Evolutionary conservation across 1,284 basidiomycete species (phyloP).

Genomic region (Pterulicium gracile): DNA sequence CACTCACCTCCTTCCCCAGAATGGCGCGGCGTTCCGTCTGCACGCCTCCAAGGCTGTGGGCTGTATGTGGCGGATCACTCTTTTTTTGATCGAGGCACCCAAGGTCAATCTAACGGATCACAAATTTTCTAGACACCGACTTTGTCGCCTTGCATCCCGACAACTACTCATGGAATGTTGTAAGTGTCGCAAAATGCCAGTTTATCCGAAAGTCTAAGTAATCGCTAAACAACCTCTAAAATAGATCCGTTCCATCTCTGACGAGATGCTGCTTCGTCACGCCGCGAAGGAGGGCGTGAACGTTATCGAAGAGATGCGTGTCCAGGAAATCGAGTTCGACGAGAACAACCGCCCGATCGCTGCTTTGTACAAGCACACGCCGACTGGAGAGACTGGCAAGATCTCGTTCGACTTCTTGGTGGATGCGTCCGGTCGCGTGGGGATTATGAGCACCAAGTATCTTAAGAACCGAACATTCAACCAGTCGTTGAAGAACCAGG

Average conservation of each 20-base stretch:
- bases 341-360: constrained; percentile 27
- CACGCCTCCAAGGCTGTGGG: constrained; percentile 53
- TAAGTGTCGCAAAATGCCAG: constrained; percentile 21
- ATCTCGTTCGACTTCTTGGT: constrained; percentile 57
- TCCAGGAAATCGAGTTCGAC: constrained; percentile 36
- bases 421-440: constrained; percentile 60
- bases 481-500: constrained; percentile 58
- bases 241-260: constrained; percentile 57
- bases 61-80: too few species aligned
- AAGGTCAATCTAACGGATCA: constrained; percentile 6
- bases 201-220: neutral
- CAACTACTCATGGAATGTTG: constrained; percentile 59
- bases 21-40: constrained; percentile 17
- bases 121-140: constrained; percentile 39
- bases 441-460: constrained; percentile 55
- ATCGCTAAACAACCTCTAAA: neutral
- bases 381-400: constrained; percentile 26
- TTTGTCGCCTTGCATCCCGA: constrained; percentile 45
- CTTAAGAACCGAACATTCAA: constrained; percentile 61
- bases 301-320: constrained; percentile 46
- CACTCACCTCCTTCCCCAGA: constrained; percentile 11
- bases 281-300: constrained; percentile 40
- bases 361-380: constrained; percentile 36
- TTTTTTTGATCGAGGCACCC: constrained; percentile 1
- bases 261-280: constrained; percentile 49